Evolutionary conservation across 176 grass and related monocot genomes (phyloP).

Genomic region (Otatea glauca): DNA sequence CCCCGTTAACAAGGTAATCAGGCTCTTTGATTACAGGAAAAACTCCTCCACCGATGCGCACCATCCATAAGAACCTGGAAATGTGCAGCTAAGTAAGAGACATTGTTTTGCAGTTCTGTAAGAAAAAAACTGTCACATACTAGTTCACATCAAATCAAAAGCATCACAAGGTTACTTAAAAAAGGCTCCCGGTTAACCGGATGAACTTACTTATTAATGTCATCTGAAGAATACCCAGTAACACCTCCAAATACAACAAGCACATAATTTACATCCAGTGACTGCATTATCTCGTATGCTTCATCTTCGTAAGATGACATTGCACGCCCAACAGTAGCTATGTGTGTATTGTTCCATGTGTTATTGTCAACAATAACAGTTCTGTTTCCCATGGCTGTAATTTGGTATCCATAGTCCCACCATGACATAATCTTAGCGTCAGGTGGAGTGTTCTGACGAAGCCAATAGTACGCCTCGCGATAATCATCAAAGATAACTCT

Average conservation of each 20-base stretch:
- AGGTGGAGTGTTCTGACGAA: constrained; percentile 93
- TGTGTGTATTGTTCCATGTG: constrained; percentile 99
- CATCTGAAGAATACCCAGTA: constrained; percentile 96
- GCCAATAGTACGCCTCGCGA: constrained; percentile 97
- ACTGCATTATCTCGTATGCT: constrained; percentile 99
- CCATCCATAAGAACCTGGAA: constrained; percentile 97
- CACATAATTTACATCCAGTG: constrained; percentile 93
- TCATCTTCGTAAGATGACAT: constrained; percentile 98
- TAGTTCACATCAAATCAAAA: neutral
- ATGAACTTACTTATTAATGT: constrained; percentile 94
- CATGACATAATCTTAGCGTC: constrained; percentile 99
- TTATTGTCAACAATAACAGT: constrained; percentile 99
- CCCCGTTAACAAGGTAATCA: constrained; percentile 98
- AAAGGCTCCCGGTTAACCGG: neutral
- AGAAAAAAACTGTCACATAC: neutral
- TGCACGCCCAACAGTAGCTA: constrained; percentile 96
- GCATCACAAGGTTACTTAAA: neutral
- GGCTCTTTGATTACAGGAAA: constrained; percentile 99
- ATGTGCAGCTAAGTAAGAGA: constrained; percentile 34
- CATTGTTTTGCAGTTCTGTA: neutral
- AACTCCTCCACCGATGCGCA: constrained; percentile 97
- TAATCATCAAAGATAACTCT: constrained; percentile 99
- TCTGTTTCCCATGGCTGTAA: constrained; percentile 99
- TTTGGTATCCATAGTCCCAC: constrained; percentile 99
- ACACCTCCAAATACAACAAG: constrained; percentile 99